Percentiles rank a stretch among this genome's conserved stretches.
phyloP scores from a whole-genome alignment of 768 basidiomycete genomes.

The Boletus rufocinnamomeus region DNA sequence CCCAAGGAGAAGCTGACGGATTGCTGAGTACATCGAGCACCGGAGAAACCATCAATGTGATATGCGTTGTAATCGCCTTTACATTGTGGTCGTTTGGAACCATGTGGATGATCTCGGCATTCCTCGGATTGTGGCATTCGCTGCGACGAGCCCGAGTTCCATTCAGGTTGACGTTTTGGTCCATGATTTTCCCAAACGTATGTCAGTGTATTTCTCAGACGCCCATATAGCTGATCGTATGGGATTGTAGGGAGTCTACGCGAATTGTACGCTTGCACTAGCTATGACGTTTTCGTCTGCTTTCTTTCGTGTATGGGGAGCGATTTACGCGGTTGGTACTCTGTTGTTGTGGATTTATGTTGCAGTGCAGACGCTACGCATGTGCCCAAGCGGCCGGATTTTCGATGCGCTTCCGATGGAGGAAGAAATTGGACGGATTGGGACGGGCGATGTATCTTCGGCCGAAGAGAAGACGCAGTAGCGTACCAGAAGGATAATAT shows the following conservation, averaged over 20 bases:
- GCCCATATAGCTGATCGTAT: neutral
- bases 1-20: constrained; percentile 32
- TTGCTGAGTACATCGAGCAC: constrained; percentile 39
- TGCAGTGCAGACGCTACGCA: constrained; percentile 42
- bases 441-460: neutral
- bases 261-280: constrained; percentile 60
- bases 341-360: constrained; percentile 56
- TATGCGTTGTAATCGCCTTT: constrained; percentile 52
- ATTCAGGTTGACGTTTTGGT: constrained; percentile 66
- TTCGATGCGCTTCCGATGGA: constrained; percentile 47
- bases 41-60: constrained; percentile 44
- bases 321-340: constrained; percentile 52
- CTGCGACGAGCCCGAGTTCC: constrained; percentile 43
- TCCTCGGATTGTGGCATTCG: constrained; percentile 49
- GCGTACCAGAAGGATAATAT: neutral
- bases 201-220: constrained; percentile 15
- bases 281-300: constrained; percentile 49
- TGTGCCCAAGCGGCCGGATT: constrained; percentile 40
- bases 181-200: constrained; percentile 71
- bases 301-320: constrained; percentile 60
- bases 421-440: constrained; percentile 27
- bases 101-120: constrained; percentile 61
- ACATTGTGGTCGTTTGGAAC: constrained; percentile 62
- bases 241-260: constrained; percentile 57
- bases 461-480: constrained; percentile 6